Evolutionary conservation across 768 basidiomycete species (phyloP).

Genomic region (Termitomyces sp.): DNA sequence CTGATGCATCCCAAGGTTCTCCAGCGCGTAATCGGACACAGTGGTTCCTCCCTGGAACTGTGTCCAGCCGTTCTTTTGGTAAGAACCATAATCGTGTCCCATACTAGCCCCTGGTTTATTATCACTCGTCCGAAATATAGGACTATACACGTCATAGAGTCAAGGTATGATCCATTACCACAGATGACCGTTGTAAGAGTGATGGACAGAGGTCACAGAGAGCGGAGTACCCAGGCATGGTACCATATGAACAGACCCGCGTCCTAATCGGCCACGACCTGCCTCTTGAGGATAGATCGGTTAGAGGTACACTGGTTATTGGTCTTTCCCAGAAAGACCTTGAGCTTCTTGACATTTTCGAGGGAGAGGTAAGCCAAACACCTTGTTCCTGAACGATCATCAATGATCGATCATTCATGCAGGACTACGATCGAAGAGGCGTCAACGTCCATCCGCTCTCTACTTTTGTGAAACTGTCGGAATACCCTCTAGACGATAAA

Average conservation of each 20-base stretch:
- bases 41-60: conserved; percentile 58
- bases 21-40: conserved; percentile 67
- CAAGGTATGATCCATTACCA: conserved; percentile 37
- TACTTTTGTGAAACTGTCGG: conserved; percentile 29
- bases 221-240: conserved; percentile 82
- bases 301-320: conserved; percentile 74
- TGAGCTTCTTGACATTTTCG: conserved; percentile 70
- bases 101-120: background rate
- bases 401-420: no score
- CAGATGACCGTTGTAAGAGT: background rate
- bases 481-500: conserved; percentile 25
- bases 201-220: conserved; percentile 27
- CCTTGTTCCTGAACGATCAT: background rate
- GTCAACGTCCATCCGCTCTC: conserved; percentile 58
- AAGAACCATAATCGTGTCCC: conserved; percentile 18
- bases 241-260: conserved; percentile 52
- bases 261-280: conserved; percentile 47
- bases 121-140: conserved; percentile 27
- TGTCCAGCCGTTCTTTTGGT: conserved; percentile 76
- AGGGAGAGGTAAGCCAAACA: conserved; percentile 58
- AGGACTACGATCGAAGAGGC: conserved; percentile 70
- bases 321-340: conserved; percentile 71
- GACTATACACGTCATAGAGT: conserved; percentile 81
- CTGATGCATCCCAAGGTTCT: conserved; percentile 86
- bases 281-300: conserved; percentile 57